A percentile compares a stretch with the other conserved stretches of the same genome.
Evolutionary conservation across 2,329 filamentous ascomycete species (phyloP).

Genomic region (Paecilomyces formosus): DNA sequence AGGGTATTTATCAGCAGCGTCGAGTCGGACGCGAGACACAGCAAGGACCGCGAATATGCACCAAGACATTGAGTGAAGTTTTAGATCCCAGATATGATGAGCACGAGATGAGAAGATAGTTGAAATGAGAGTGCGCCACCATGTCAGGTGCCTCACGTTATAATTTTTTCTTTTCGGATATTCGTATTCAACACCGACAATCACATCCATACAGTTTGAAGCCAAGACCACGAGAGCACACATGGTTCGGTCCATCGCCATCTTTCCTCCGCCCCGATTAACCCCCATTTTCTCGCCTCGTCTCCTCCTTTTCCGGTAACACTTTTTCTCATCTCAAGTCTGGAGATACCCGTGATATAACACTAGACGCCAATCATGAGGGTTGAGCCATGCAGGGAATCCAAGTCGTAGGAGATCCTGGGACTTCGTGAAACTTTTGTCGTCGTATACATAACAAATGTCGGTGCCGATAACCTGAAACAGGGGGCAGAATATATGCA

Average conservation of each 20-base stretch:
- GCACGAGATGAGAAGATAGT: conserved; percentile 12
- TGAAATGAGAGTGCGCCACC: conserved; percentile 14
- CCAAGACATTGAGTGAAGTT: conserved; percentile 1
- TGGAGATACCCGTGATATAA: conserved; percentile 30
- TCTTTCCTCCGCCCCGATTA: conserved; percentile 19
- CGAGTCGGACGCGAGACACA: not conserved
- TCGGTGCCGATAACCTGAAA: conserved; percentile 20
- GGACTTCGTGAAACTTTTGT: conserved; percentile 35
- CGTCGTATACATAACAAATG: conserved; percentile 35
- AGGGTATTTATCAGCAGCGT: no score
- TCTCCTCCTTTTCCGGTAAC: conserved; percentile 27
- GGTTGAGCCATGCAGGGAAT: conserved; percentile 25
- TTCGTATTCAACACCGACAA: conserved; percentile 19
- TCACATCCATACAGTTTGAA: conserved; percentile 17
- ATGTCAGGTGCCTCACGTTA: conserved; percentile 12
- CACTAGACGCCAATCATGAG: conserved; percentile 37
- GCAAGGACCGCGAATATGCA: not conserved
- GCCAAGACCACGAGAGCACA: conserved; percentile 17
- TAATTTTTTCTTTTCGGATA: conserved; percentile 10
- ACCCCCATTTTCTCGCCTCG: conserved; percentile 21
- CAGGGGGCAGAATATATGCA: conserved; percentile 31
- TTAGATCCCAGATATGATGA: conserved; percentile 13
- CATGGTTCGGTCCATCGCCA: conserved; percentile 21
- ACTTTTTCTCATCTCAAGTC: conserved; percentile 24
- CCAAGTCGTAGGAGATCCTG: conserved; percentile 25